phyloP scores from a whole-genome alignment of 257 asterid genomes.

The Anisodus acutangulus region DNA sequence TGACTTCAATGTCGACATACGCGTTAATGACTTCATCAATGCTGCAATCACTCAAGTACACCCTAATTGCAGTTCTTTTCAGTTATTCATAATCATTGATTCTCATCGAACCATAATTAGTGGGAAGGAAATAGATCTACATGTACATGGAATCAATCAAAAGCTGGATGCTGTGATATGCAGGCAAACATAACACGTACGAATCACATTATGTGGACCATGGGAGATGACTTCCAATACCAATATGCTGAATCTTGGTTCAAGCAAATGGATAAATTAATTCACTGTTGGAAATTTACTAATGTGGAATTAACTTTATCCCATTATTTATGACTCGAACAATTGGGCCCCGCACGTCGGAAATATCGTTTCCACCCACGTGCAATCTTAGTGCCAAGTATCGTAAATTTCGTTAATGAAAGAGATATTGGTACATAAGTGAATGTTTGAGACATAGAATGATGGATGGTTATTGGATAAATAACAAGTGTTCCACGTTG shows the following conservation, averaged over 20 bases:
- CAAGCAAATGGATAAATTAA: conserved; percentile 91
- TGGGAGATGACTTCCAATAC: conserved; percentile 91
- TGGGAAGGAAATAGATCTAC: background rate
- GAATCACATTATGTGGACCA: conserved; percentile 93
- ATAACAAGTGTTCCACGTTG: too few relatives aligned
- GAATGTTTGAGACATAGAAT: too few relatives aligned
- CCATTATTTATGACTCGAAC: too few relatives aligned
- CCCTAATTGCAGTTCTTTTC: background rate
- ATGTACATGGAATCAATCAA: background rate
- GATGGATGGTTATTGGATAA: too few relatives aligned
- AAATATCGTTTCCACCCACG: too few relatives aligned
- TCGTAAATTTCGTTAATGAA: too few relatives aligned
- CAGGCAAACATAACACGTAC: conserved; percentile 86
- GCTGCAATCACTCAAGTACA: conserved; percentile 78
- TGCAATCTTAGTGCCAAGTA: too few relatives aligned
- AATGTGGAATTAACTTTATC: too few relatives aligned
- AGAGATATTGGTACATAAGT: too few relatives aligned
- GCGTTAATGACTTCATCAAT: conserved; percentile 70
- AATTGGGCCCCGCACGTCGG: too few relatives aligned
- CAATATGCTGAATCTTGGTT: conserved; percentile 91
- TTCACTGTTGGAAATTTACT: too few relatives aligned
- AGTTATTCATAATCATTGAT: background rate
- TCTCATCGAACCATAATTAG: background rate
- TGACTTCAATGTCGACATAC: conserved; percentile 63
- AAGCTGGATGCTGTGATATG: conserved; percentile 25